Base-by-base conservation (phyloP, 2,329 filamentous ascomycete species). In the Trichophaea hybrida region DNA sequence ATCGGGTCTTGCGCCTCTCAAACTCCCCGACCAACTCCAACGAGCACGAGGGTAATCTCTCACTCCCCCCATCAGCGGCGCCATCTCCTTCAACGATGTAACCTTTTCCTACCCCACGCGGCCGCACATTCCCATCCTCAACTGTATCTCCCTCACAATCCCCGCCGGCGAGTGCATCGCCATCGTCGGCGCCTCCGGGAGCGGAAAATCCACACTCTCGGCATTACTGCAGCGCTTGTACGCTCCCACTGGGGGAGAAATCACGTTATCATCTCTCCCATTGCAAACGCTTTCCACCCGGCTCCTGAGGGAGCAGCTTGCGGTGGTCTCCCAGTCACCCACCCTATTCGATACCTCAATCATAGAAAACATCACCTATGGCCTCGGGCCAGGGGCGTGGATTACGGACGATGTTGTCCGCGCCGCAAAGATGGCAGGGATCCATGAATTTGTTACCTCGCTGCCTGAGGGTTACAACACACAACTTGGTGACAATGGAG, bases 131-230 rank as follows among this genome's bases (percentile, higher is more conserved):
- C 69, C 70, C 0, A 79, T 88, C 0, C 74, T 96, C 1, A 75
- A 76, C 7, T 74, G 80, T 24, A 70, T 94, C n/a, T 81, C 76
- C n/a, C 74, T 95, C 6, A 74, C 72, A 0, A 79, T 96, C 55
- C 69, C 75, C 1, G 71, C 78, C 0, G 82, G 83, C 24, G 81
- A 79, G 3, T 86, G 81, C 65, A 83, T 83, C 0, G 88, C 87
- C 1, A 81, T 97, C 17, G 88, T 94, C 40, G 63, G 63, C 0
- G 74, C 80, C 0, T 95, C 89, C 0, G 91, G 93, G 0, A 87
- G 85, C n/a, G 91, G 93, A 0, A 97, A 98, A 73, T 90, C 85
- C 12, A 96, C 91, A 0, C 77, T 96, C 38, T 78, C 85, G 0
- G 80, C 85, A 0, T 74, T 97, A 0, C 75, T 97, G 0, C 73